Base-by-base conservation (phyloP, 2,329 filamentous ascomycete species). In the Macrophomina pseudophaseolina region DNA sequence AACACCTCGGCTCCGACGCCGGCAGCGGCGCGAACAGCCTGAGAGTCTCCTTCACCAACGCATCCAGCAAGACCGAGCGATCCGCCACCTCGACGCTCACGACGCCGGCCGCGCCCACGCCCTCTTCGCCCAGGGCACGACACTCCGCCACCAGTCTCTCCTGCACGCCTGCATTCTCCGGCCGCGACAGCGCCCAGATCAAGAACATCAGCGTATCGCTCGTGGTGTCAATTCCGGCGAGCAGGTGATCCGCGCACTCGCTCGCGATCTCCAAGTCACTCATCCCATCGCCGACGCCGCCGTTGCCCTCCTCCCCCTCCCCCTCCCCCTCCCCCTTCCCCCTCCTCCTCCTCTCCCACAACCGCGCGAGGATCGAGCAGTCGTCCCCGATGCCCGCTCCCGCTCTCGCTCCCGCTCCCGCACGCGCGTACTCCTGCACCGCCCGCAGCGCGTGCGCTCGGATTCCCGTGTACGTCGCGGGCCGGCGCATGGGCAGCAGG, bases 391-490 rank as follows among this genome's bases (percentile, higher is more conserved):
- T 44, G n/a, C 4, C 38, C 1, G 7, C 30, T 11, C 8, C 49
- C 28, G 28, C 11, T 5, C 28, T 28, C 4, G 30, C 28, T 81
- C 68, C 85, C 83, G 68, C 86, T 88, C 1, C 75, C 77, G 70
- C 86, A 73, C 23, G 23, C 23, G 11, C 83, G 87, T 90, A 91
- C 94, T 2, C 80, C 81, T 70, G 91, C 88, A 30, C 35, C 85
- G 77, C 1, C 92, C 79, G 64, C 92, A 89, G 69, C 91, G 86
- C 16, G 89, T 88, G 46, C 84, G 80, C 60, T 85, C 84, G 8
- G 79, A 72, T 53, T 30, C 51, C 51, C 2, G 51, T 53, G 51
- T 53, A 53, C 9, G 51, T 53, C 4, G 51, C 28, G 30, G 51
- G 79, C 65, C 82, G 83, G 56, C 78, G 70, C 82, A 85, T 84